Evolutionary conservation across 768 basidiomycete species (phyloP), one percentile per base, ranked within the genome.

Genomic region (Kwoniella dendrophila): DNA sequence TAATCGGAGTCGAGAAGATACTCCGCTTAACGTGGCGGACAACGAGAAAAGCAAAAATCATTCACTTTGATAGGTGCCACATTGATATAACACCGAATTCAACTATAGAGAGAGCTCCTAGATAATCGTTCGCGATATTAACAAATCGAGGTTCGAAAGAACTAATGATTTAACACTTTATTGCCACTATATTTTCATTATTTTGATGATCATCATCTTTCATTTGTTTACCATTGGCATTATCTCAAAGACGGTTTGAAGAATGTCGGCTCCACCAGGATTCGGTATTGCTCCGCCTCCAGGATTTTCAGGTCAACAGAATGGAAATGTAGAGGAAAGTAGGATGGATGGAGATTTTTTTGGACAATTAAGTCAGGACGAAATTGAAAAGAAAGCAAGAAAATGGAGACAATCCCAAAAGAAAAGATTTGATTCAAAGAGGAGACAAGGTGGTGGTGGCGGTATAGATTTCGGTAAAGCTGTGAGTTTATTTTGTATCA

Each of bases 301-400:
- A n/a, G 65, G 65, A 14, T 57, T 60, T 41, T 40, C 60, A 0
- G 18, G 47, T 36, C 61, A 66, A 34, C 55, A 64, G 22, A 70
- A 72, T 38, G 72, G 70, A 14, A 56, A 67, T 38, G 34, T 38
- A 18, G 36, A 62, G 40, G 63, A 66, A 30, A 62, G 60, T 47
- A 63, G 63, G 51, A 70, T 75, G 70, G 74, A 73, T 33, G 74
- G 71, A n/a, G 66, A 71, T 61, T 75, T 75, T 59, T 75, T 75
- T 49, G 74, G 74, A 33, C 69, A 73, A 40, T 81, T 89, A 71
- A 81, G 85, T 40, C 83, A 83, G 16, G 87, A 87, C 83, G 86
- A 88, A 64, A 84, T 98, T 70, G 86, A 87, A 34, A 87, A 90
- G 80, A 99, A 98, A 82, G 88, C 90, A 36, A 88, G 92, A 82